These are phyloP conservation scores for Melaleuca quinquenervia DNA, from an alignment of 345 rosid genomes.

Conservation along the genomic window DNA sequence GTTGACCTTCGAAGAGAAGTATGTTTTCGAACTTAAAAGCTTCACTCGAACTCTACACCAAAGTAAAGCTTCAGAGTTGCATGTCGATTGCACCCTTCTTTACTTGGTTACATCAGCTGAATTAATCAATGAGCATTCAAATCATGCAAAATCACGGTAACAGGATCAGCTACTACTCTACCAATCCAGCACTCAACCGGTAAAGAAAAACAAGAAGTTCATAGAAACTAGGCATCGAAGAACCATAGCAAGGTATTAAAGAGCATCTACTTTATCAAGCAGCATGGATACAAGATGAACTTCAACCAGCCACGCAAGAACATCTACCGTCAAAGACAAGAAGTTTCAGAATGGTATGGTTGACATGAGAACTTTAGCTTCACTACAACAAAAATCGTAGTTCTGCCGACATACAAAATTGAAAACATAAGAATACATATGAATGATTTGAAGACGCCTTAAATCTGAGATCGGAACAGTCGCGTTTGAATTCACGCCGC, in stretches of 20 bases:
- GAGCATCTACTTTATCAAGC: not conserved
- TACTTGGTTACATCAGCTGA: no score
- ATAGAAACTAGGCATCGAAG: not conserved
- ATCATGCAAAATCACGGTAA: not conserved
- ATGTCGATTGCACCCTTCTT: no score
- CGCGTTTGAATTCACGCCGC: no score
- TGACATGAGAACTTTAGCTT: not conserved
- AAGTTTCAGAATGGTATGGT: not conserved
- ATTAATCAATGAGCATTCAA: not conserved
- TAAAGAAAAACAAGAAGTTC: not conserved
- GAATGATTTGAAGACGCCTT: not conserved
- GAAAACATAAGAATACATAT: not conserved
- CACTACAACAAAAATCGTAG: not conserved
- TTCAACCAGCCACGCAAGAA: not conserved
- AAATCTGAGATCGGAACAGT: not conserved
- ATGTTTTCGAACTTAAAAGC: no score
- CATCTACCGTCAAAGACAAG: no score
- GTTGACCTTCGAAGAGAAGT: not conserved
- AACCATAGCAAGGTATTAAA: not conserved
- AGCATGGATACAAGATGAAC: not conserved
- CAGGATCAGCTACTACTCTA: not conserved
- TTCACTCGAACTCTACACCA: no score
- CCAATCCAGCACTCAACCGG: not conserved
- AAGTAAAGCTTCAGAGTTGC: no score
- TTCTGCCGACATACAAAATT: not conserved